These are phyloP conservation scores for Gelatoporia subvermispora DNA, from an alignment of 768 basidiomycete genomes.

Conservation along the genomic window DNA sequence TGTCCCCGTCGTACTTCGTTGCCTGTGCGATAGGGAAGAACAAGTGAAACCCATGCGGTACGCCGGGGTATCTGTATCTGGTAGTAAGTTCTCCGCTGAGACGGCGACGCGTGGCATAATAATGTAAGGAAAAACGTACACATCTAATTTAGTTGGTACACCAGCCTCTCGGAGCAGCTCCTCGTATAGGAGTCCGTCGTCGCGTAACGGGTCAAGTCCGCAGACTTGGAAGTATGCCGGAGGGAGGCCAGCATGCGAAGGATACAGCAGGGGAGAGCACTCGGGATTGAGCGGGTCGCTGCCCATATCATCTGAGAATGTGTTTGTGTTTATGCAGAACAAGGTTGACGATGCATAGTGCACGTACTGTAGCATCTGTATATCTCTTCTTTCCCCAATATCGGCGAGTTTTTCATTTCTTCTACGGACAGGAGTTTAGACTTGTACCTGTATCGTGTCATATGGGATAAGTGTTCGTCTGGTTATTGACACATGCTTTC, in stretches of 20 bases:
- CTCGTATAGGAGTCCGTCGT: slow-evolving; percentile 25
- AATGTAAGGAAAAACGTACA: slow-evolving; percentile 7
- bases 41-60: slow-evolving; percentile 18
- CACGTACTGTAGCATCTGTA: background rate
- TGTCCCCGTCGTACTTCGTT: slow-evolving; percentile 13
- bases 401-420: slow-evolving; percentile 15
- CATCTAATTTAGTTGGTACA: slow-evolving; percentile 16
- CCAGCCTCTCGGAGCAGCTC: slow-evolving; percentile 18
- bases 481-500: too few relatives aligned
- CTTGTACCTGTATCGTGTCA: slow-evolving; percentile 9
- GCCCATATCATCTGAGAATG: background rate
- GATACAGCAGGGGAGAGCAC: slow-evolving; percentile 16
- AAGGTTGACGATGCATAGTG: background rate
- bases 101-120: background rate
- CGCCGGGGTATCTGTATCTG: slow-evolving; percentile 21
- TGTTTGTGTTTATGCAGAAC: background rate
- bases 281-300: slow-evolving; percentile 6
- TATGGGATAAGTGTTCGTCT: too few relatives aligned
- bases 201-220: slow-evolving; percentile 23
- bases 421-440: slow-evolving; percentile 17
- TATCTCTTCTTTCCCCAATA: slow-evolving; percentile 2
- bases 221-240: slow-evolving; percentile 21
- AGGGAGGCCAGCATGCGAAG: slow-evolving; percentile 16
- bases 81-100: background rate
- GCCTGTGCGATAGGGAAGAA: slow-evolving; percentile 9